Evolutionary conservation across 441 rosid genomes (phyloP).

Genomic region (Erodium texanum): DNA sequence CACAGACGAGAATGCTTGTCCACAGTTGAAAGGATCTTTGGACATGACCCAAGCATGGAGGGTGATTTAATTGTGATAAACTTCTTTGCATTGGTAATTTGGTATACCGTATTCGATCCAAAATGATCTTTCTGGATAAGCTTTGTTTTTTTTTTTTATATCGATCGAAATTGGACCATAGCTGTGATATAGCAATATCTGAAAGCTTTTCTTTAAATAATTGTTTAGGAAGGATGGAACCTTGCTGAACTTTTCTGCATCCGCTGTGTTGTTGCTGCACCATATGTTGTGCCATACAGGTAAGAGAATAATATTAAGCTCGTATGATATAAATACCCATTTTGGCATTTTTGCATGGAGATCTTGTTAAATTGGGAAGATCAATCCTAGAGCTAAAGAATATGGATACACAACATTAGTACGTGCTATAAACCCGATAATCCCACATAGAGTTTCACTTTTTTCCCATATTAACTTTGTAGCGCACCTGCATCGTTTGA

Average conservation of each 20-base stretch:
- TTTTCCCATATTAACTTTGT: constrained; percentile 7
- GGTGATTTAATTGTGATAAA: constrained; percentile 70
- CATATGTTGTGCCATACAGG: constrained; percentile 95
- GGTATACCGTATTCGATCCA: constrained; percentile 6
- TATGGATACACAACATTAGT: constrained; percentile 3
- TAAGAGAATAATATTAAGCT: constrained; percentile 16
- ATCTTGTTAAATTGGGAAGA: neutral
- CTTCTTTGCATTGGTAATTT: constrained; percentile 92
- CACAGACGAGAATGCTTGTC: constrained; percentile 65
- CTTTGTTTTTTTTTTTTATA: neutral
- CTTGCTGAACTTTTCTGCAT: constrained; percentile 74
- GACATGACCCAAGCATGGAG: constrained; percentile 37
- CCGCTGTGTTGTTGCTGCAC: constrained; percentile 72
- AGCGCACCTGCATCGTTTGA: constrained; percentile 84
- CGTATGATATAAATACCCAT: neutral
- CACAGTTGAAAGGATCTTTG: constrained; percentile 47
- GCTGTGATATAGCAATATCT: constrained; percentile 3
- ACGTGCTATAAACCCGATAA: neutral
- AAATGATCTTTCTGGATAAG: constrained; percentile 5
- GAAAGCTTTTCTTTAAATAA: constrained; percentile 14
- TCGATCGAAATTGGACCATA: neutral
- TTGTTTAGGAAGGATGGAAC: constrained; percentile 86
- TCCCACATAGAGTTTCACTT: neutral
- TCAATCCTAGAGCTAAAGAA: neutral
- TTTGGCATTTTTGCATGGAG: neutral